Evolutionary conservation across 805 yeast species (phyloP).

Genomic region (Wickerhamiella sorbophila): DNA sequence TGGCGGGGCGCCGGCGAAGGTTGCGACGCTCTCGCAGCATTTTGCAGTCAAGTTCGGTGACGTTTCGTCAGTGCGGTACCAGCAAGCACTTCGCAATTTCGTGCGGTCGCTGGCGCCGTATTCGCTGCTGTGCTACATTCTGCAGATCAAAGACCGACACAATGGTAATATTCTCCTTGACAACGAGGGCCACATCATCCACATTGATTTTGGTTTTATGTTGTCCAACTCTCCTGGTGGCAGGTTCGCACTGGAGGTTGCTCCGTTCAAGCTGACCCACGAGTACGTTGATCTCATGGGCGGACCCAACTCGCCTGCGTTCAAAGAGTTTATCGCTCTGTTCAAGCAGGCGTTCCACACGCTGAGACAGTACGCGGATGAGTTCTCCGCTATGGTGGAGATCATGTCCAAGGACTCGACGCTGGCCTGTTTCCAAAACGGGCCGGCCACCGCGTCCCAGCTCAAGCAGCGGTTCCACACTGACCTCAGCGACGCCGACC

Average conservation of each 20-base stretch:
- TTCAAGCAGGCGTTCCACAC: constrained; percentile 63
- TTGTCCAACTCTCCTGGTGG: constrained; percentile 85
- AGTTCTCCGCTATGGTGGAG: constrained; percentile 70
- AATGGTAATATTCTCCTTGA: constrained; percentile 97
- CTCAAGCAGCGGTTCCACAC: constrained; percentile 71
- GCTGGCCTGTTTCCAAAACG: constrained; percentile 84
- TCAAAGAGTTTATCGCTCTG: constrained; percentile 42
- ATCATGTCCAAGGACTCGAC: constrained; percentile 85
- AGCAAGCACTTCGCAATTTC: constrained; percentile 71
- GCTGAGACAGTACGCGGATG: constrained; percentile 58
- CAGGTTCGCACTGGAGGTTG: constrained; percentile 92
- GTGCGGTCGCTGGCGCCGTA: constrained; percentile 84
- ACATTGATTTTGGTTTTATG: constrained; percentile 86
- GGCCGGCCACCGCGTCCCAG: constrained; percentile 66
- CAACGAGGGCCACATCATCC: constrained; percentile 80
- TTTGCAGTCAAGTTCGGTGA: constrained; percentile 65
- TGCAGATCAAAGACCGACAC: constrained; percentile 94
- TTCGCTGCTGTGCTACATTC: constrained; percentile 74
- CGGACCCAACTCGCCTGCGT: constrained; percentile 52
- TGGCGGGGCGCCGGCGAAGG: constrained; percentile 45
- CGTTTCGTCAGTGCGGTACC: constrained; percentile 35
- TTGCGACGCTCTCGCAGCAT: constrained; percentile 66
- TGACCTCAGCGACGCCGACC: constrained; percentile 55
- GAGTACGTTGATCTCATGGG: constrained; percentile 86
- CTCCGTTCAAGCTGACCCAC: constrained; percentile 83